Conservation (phyloP, 331 rosid species). For the Ulmus americana region DNA sequence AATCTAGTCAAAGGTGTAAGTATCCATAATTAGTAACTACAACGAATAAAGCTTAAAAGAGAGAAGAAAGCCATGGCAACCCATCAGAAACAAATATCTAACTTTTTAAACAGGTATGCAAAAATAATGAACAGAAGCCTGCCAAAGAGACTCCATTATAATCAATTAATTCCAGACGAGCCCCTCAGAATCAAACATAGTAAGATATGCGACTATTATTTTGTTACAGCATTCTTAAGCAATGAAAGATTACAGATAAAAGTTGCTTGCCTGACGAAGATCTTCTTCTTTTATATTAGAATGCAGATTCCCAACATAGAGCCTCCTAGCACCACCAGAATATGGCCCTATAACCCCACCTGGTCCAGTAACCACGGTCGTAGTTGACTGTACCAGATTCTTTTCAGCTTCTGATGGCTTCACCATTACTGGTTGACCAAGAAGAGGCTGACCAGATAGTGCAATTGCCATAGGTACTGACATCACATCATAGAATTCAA, state of each 20-base stretch:
- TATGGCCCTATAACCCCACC: conserved; percentile 72
- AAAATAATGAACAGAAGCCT: no score
- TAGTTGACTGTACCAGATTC: conserved; percentile 83
- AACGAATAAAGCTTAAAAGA: no score
- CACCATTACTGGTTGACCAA: conserved; percentile 94
- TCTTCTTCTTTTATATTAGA: conserved; percentile 77
- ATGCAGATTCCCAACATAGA: conserved; percentile 92
- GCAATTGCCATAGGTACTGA: conserved; percentile 99
- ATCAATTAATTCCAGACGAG: no score
- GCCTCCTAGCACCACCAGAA: conserved; percentile 91
- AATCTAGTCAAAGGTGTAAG: no score
- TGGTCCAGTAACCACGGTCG: conserved; percentile 49
- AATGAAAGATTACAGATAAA: background rate
- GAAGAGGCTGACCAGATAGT: conserved; percentile 87
- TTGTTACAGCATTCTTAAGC: background rate
- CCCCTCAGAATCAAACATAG: no score
- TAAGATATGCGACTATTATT: no score
- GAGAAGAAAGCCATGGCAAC: no score
- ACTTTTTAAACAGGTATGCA: no score
- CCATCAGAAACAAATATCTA: no score
- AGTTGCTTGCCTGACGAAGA: conserved; percentile 61
- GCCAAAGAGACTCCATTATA: no score
- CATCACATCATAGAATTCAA: conserved; percentile 90
- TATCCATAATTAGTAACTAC: no score
- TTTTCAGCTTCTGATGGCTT: conserved; percentile 99